A percentile compares a stretch with the other conserved stretches of the same genome.
phyloP scores from a whole-genome alignment of 352 stramenopile genomes.

The Pythium myriotylum region DNA sequence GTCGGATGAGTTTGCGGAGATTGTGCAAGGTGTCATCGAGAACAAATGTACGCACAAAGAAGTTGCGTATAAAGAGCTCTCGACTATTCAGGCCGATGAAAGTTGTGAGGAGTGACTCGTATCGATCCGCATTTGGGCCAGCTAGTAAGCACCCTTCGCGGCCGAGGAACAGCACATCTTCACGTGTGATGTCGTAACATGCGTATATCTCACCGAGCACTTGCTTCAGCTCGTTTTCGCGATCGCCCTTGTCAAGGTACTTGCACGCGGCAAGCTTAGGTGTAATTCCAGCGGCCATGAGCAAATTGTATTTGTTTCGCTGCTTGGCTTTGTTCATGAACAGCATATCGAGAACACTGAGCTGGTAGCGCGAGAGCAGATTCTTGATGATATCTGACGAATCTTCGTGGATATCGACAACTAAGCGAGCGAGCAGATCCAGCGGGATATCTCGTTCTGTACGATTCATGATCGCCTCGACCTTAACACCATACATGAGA shows the following conservation, averaged over 20 bases:
- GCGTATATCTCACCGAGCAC: conserved; percentile 94
- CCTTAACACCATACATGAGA: conserved; percentile 80
- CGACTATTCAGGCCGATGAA: conserved; percentile 97
- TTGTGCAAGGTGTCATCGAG: conserved; percentile 93
- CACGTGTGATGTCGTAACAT: conserved; percentile 95
- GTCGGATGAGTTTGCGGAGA: conserved; percentile 86
- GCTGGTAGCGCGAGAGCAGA: conserved; percentile 95
- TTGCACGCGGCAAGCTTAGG: conserved; percentile 96
- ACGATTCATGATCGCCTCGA: conserved; percentile 98
- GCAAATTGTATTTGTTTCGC: conserved; percentile 97
- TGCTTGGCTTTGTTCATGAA: conserved; percentile 94
- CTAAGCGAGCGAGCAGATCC: conserved; percentile 93
- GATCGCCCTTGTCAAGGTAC: conserved; percentile 97
- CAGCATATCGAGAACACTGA: conserved; percentile 94
- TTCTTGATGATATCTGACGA: conserved; percentile 95
- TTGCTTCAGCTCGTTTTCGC: conserved; percentile 97
- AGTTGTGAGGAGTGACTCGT: conserved; percentile 94
- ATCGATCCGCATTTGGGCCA: conserved; percentile 93
- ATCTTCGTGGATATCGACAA: conserved; percentile 97
- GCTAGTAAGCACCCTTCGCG: conserved; percentile 93
- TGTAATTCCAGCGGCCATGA: conserved; percentile 96
- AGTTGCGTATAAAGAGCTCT: conserved; percentile 98
- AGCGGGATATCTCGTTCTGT: conserved; percentile 96
- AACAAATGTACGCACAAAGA: conserved; percentile 96
- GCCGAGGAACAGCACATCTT: conserved; percentile 96